phyloP scores from a whole-genome alignment of 2,329 filamentous ascomycete genomes.

The Epichloe uncinata region DNA sequence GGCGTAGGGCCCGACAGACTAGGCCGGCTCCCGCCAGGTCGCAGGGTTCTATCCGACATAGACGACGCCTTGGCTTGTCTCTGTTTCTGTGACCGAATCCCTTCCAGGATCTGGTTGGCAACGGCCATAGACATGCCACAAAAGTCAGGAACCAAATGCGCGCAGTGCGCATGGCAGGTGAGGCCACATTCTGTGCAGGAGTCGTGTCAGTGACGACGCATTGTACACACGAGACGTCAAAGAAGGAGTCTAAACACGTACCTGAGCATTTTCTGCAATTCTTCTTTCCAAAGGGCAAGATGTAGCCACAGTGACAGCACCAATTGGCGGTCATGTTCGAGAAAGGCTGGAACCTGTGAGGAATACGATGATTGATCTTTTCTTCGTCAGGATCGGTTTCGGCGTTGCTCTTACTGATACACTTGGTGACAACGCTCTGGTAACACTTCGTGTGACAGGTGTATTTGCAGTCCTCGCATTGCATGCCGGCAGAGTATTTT shows the following conservation, averaged over 20 bases:
- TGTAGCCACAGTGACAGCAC: slow-evolving; percentile 98
- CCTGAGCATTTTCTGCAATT: slow-evolving; percentile 86
- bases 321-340: slow-evolving; percentile 97
- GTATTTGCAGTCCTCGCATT: slow-evolving; percentile 99
- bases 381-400: slow-evolving; percentile 97
- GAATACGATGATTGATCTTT: slow-evolving; percentile 98
- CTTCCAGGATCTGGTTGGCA: slow-evolving; percentile 84
- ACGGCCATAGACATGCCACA: slow-evolving; percentile 99
- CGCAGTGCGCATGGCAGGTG: slow-evolving; percentile 81
- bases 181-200: slow-evolving; percentile 61
- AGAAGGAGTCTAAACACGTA: slow-evolving; percentile 25
- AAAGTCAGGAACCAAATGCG: slow-evolving; percentile 94
- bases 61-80: slow-evolving; percentile 42
- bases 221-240: background rate
- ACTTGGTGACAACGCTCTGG: slow-evolving; percentile 92
- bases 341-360: slow-evolving; percentile 92
- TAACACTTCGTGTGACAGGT: slow-evolving; percentile 99
- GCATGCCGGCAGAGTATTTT: slow-evolving; percentile 97
- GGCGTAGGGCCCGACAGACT: slow-evolving; percentile 26
- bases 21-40: slow-evolving; percentile 35
- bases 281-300: slow-evolving; percentile 87
- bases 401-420: slow-evolving; percentile 98
- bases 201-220: slow-evolving; percentile 1
- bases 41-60: slow-evolving; percentile 54
- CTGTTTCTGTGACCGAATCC: slow-evolving; percentile 68